Conservation (phyloP, 306 rosid species). For the Gleditsia sinensis region DNA sequence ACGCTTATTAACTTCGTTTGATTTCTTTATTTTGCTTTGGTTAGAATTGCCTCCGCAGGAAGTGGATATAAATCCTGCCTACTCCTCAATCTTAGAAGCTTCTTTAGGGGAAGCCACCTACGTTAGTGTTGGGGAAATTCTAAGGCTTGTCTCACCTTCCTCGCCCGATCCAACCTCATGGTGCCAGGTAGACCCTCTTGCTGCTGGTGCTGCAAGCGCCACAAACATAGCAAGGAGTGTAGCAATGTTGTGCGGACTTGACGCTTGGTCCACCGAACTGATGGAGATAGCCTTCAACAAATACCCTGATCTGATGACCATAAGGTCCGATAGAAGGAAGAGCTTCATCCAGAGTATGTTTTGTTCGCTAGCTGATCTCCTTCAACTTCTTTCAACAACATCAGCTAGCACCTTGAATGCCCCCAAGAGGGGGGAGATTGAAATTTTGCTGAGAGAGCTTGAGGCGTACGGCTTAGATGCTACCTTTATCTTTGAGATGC, state of each 20-base stretch:
- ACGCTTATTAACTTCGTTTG: neutral
- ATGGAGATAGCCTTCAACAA: constrained; percentile 15
- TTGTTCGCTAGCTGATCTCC: no score
- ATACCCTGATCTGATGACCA: neutral
- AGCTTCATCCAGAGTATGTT: no score
- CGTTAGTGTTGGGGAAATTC: neutral
- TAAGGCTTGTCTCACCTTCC: neutral
- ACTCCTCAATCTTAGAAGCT: neutral
- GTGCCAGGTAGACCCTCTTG: neutral
- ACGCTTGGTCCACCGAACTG: neutral
- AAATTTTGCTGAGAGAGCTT: no score
- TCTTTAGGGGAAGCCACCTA: neutral
- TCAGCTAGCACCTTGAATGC: no score
- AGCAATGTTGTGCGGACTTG: neutral
- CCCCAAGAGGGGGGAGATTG: no score
- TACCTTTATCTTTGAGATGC: no score
- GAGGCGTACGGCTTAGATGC: no score
- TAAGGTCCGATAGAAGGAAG: constrained; percentile 7
- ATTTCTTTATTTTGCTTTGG: no score
- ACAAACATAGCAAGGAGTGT: neutral
- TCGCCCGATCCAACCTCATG: neutral
- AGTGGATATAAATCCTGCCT: neutral
- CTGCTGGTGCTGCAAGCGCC: neutral
- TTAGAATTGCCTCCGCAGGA: no score
- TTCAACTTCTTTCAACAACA: no score